These are phyloP conservation scores for Abrus precatorius DNA, from an alignment of 306 rosid genomes.

Conservation along the genomic window DNA sequence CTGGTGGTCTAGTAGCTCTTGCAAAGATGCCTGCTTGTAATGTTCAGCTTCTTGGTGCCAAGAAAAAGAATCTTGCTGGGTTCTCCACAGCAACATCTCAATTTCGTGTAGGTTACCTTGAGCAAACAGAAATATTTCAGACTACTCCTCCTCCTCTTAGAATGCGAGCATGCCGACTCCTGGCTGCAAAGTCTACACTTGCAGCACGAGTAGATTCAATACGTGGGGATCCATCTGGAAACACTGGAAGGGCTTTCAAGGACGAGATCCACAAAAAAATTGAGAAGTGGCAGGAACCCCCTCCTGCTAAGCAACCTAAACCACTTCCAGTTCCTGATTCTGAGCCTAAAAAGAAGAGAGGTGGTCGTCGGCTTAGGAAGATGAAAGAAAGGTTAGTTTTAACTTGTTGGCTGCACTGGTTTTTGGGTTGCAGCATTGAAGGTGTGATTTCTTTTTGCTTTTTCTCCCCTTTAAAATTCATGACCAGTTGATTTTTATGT, in stretches of 20 bases:
- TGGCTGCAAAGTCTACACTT: slow-evolving; percentile 91
- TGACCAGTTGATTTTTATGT: slow-evolving; percentile 41
- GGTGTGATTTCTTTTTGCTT: background rate
- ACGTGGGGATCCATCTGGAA: slow-evolving; percentile 93
- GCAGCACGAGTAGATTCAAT: slow-evolving; percentile 94
- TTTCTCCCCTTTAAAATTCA: background rate
- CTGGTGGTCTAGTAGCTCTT: slow-evolving; percentile 82
- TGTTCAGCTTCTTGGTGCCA: slow-evolving; percentile 99
- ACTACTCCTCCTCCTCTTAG: slow-evolving; percentile 85
- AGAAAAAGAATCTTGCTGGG: slow-evolving; percentile 93
- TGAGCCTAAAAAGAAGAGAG: slow-evolving; percentile 98
- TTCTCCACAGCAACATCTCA: slow-evolving; percentile 96
- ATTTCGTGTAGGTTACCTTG: slow-evolving; percentile 89
- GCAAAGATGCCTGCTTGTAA: slow-evolving; percentile 99
- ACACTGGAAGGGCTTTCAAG: slow-evolving; percentile 68
- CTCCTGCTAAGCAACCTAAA: slow-evolving; percentile 95
- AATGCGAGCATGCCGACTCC: slow-evolving; percentile 89
- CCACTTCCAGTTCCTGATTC: slow-evolving; percentile 99
- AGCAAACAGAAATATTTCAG: slow-evolving; percentile 92
- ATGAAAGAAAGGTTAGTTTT: slow-evolving; percentile 80
- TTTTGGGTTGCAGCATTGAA: background rate
- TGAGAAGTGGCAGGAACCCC: slow-evolving; percentile 99
- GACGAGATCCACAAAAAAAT: slow-evolving; percentile 87
- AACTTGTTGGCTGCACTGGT: background rate
- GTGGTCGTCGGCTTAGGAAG: slow-evolving; percentile 90